Conservation (phyloP, 2,329 filamentous ascomycete species). For the Colletotrichum somersetense region DNA sequence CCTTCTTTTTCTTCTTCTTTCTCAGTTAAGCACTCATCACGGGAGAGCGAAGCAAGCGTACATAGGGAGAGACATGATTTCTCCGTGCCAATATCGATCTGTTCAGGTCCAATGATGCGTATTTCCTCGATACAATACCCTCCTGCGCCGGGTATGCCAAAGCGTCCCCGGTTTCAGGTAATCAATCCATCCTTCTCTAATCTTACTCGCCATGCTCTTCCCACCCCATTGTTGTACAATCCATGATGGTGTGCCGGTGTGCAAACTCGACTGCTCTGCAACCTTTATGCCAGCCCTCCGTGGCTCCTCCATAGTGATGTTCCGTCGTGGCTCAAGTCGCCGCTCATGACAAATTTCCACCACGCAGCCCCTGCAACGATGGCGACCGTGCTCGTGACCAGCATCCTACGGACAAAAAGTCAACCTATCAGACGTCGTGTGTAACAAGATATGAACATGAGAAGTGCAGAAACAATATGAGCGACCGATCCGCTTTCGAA, state of each 20-base stretch:
- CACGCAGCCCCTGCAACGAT: slow-evolving; percentile 37
- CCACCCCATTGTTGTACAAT: slow-evolving; percentile 24
- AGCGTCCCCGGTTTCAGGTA: not conserved
- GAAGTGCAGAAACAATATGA: slow-evolving; percentile 3
- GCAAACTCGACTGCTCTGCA: slow-evolving; percentile 7
- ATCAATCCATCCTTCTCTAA: not conserved
- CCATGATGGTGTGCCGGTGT: not conserved
- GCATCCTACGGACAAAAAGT: slow-evolving; percentile 41
- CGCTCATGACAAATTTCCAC: slow-evolving; percentile 33
- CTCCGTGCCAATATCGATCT: not conserved
- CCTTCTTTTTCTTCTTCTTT: no score
- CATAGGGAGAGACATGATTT: not conserved
- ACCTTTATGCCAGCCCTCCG: not conserved
- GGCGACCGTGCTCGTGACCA: slow-evolving; percentile 40
- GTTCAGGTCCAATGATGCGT: not conserved
- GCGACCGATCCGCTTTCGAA: slow-evolving; percentile 3
- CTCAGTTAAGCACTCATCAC: not conserved
- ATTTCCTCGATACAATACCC: not conserved
- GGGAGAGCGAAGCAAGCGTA: not conserved
- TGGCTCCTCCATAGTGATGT: slow-evolving; percentile 12
- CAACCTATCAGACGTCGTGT: slow-evolving; percentile 41
- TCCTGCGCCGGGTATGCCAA: not conserved
- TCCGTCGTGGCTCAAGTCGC: slow-evolving; percentile 27
- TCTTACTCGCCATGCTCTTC: not conserved
- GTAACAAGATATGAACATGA: slow-evolving; percentile 25